Conservation (phyloP, 2,329 filamentous ascomycete species). For the Fusarium gaditjirri region DNA sequence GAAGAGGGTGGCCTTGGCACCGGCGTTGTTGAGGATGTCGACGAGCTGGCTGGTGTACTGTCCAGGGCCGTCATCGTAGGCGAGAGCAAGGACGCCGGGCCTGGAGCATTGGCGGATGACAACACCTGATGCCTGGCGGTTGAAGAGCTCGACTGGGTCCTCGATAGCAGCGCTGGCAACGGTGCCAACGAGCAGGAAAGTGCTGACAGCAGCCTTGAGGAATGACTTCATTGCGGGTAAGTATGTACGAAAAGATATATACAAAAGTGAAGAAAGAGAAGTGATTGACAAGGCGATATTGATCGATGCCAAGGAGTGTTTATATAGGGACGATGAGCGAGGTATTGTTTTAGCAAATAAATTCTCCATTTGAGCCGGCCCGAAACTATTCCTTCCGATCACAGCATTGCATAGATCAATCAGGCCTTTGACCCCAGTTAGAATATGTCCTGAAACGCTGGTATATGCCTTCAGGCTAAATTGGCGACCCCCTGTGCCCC, state of each 20-base stretch:
- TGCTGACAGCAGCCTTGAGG: slow-evolving; percentile 8
- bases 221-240: slow-evolving; percentile 18
- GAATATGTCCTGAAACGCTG: slow-evolving; percentile 1
- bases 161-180: slow-evolving; percentile 47
- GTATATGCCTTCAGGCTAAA: slow-evolving; percentile 14
- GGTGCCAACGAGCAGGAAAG: slow-evolving; percentile 39
- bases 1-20: slow-evolving; percentile 65
- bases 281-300: neutral
- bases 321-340: slow-evolving; percentile 8
- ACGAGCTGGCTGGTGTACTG: slow-evolving; percentile 60
- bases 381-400: neutral
- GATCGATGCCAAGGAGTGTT: neutral
- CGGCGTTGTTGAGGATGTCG: slow-evolving; percentile 60
- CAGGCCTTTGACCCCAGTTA: neutral
- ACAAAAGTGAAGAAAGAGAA: neutral
- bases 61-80: slow-evolving; percentile 65
- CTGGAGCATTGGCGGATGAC: slow-evolving; percentile 58
- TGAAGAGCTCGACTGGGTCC: slow-evolving; percentile 51
- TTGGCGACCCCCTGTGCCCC: neutral
- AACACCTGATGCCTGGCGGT: slow-evolving; percentile 54
- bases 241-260: slow-evolving; percentile 5
- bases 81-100: slow-evolving; percentile 60
- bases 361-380: neutral
- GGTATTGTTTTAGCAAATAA: neutral
- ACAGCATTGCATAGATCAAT: neutral